phyloP scores from a whole-genome alignment of 805 yeast genomes.

The Torulaspora delbrueckii region DNA sequence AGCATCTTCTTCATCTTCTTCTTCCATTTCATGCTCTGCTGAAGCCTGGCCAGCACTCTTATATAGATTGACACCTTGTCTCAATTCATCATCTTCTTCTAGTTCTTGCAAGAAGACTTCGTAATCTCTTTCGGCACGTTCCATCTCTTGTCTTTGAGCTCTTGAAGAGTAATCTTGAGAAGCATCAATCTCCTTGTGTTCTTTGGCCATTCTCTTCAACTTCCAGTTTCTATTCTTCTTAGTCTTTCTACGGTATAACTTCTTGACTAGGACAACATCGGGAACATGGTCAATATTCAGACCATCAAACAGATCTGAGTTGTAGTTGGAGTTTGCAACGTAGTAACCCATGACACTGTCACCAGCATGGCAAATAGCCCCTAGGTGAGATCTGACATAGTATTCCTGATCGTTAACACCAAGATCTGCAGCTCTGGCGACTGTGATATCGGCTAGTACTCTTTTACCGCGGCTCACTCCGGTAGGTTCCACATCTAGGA shows the following conservation, averaged over 20 bases:
- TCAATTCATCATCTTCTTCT: constrained; percentile 93
- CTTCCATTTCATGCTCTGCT: constrained; percentile 40
- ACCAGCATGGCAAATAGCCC: constrained; percentile 93
- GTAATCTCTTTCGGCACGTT: constrained; percentile 89
- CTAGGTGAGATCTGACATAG: constrained; percentile 86
- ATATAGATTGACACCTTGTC: constrained; percentile 85
- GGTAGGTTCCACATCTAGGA: constrained; percentile 89
- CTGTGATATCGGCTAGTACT: constrained; percentile 84
- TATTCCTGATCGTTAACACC: constrained; percentile 80
- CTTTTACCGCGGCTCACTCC: constrained; percentile 72
- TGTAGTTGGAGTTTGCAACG: constrained; percentile 78
- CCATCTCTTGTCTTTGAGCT: constrained; percentile 81
- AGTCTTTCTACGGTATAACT: constrained; percentile 74
- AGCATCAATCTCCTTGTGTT: constrained; percentile 84
- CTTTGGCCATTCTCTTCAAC: constrained; percentile 95
- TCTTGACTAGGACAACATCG: constrained; percentile 86
- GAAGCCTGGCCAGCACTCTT: constrained; percentile 46
- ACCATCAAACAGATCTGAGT: constrained; percentile 79
- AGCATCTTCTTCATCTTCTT: constrained; percentile 70
- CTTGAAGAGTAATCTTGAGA: constrained; percentile 54
- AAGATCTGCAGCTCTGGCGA: constrained; percentile 84
- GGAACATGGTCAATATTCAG: constrained; percentile 58
- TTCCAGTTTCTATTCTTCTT: constrained; percentile 80
- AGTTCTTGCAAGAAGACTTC: constrained; percentile 93
- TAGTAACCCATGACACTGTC: constrained; percentile 92